Evolutionary conservation across 2,329 filamentous ascomycete genomes (phyloP).

Genomic region (Trichoderma lentiforme): DNA sequence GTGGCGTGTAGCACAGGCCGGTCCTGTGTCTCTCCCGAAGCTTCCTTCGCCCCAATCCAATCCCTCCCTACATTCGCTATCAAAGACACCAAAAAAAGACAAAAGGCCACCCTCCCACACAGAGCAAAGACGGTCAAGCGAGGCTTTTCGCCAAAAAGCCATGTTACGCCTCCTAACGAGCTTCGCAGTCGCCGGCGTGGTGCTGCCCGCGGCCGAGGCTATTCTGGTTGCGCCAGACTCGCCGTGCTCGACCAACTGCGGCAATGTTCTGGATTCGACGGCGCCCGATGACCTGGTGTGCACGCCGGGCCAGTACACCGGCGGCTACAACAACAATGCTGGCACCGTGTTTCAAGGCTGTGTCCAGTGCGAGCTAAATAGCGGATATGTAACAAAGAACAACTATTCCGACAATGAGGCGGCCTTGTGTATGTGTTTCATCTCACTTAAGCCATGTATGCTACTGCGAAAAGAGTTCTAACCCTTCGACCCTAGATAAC

Average conservation of each 20-base stretch:
- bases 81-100: not conserved
- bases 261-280: slow-evolving; percentile 50
- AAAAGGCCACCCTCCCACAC: not conserved
- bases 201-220: slow-evolving; percentile 25
- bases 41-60: not conserved
- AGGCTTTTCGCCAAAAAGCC: not conserved
- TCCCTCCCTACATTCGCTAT: slow-evolving; percentile 7
- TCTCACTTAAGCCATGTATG: not conserved
- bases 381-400: slow-evolving; percentile 42
- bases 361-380: slow-evolving; percentile 50
- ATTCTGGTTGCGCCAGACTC: slow-evolving; percentile 47
- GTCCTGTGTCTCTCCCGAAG: slow-evolving; percentile 5
- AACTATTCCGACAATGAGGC: slow-evolving; percentile 52
- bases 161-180: slow-evolving; percentile 23
- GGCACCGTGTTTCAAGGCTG: slow-evolving; percentile 53
- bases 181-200: slow-evolving; percentile 22
- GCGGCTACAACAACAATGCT: slow-evolving; percentile 37
- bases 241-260: slow-evolving; percentile 49
- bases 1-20: slow-evolving; percentile 16
- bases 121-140: not conserved
- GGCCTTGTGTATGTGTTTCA: slow-evolving; percentile 50
- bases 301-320: slow-evolving; percentile 24
- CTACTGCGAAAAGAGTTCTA: slow-evolving; percentile 17
- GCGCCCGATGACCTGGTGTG: slow-evolving; percentile 48
- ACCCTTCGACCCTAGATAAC: slow-evolving; percentile 45